These are phyloP conservation scores for Prunus davidiana DNA, from an alignment of 306 rosid genomes.

Conservation along the genomic window DNA sequence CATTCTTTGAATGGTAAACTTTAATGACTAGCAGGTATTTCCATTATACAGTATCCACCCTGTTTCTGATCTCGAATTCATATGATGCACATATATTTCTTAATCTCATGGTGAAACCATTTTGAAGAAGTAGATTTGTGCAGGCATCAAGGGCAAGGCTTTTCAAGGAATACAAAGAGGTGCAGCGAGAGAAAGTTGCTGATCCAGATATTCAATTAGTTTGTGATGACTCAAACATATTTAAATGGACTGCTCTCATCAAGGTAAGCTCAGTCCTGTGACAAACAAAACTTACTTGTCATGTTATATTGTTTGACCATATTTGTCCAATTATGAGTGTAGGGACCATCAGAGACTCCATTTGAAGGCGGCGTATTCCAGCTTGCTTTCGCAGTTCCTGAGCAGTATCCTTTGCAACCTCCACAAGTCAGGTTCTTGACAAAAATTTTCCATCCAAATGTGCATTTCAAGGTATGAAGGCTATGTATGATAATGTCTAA, in stretches of 20 bases:
- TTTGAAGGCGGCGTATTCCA: constrained; percentile 92
- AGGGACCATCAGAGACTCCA: constrained; percentile 99
- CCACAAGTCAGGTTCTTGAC: constrained; percentile 98
- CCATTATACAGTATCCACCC: neutral
- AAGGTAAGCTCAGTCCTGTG: constrained; percentile 42
- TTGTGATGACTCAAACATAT: constrained; percentile 90
- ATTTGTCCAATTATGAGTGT: constrained; percentile 14
- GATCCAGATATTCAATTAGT: constrained; percentile 90
- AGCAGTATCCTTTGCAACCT: constrained; percentile 93
- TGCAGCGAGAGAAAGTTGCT: constrained; percentile 78
- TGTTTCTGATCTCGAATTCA: neutral
- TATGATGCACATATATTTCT: neutral
- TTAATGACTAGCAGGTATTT: neutral
- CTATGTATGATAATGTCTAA: neutral
- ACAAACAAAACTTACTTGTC: neutral
- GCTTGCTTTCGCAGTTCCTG: constrained; percentile 92
- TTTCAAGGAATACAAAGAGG: constrained; percentile 97
- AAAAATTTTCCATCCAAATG: constrained; percentile 96
- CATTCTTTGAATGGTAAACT: neutral
- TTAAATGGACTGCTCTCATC: constrained; percentile 93
- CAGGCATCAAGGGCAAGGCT: constrained; percentile 95
- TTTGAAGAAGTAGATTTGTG: neutral
- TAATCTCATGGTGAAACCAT: neutral
- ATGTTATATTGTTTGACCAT: constrained; percentile 1
- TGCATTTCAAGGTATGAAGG: constrained; percentile 81